Evolutionary conservation across 768 basidiomycete species (phyloP).

Genomic region (Naganishia vaughanmartiniae): DNA sequence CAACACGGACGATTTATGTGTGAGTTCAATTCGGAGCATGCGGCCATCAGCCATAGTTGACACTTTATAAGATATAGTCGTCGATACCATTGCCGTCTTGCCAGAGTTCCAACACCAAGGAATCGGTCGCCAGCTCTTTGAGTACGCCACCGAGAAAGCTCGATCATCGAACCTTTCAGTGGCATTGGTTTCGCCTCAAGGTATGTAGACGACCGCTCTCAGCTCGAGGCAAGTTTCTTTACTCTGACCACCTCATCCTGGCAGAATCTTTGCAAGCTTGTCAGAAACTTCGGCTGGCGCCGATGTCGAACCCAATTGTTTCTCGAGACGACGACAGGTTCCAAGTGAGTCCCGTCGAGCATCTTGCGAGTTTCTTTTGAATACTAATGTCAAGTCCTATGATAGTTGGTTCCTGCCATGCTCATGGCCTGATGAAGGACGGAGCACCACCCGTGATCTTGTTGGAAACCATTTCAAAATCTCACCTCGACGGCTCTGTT

Average conservation of each 20-base stretch:
- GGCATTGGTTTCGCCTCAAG: constrained; percentile 5
- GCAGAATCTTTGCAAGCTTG: background rate
- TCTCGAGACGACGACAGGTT: constrained; percentile 18
- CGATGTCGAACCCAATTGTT: background rate
- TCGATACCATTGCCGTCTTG: constrained; percentile 14
- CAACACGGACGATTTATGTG: constrained; percentile 11
- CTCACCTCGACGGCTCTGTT: background rate
- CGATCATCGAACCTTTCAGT: background rate
- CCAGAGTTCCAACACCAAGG: constrained; percentile 13
- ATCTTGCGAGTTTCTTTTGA: background rate
- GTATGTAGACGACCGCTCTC: background rate
- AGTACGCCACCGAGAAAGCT: constrained; percentile 1
- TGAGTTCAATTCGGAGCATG: background rate
- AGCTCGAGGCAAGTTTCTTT: background rate
- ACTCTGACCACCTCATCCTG: background rate
- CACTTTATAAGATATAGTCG: background rate
- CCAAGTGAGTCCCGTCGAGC: background rate
- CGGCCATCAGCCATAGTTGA: background rate
- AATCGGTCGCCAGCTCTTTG: constrained; percentile 18
- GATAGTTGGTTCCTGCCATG: background rate
- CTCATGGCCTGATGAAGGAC: background rate
- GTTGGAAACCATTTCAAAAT: background rate
- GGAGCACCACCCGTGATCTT: background rate
- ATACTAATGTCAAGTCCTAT: background rate
- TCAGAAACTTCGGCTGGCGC: background rate